These are phyloP conservation scores for Aspergillus felis DNA, from an alignment of 2,329 filamentous ascomycete species.

Conservation along the genomic window DNA sequence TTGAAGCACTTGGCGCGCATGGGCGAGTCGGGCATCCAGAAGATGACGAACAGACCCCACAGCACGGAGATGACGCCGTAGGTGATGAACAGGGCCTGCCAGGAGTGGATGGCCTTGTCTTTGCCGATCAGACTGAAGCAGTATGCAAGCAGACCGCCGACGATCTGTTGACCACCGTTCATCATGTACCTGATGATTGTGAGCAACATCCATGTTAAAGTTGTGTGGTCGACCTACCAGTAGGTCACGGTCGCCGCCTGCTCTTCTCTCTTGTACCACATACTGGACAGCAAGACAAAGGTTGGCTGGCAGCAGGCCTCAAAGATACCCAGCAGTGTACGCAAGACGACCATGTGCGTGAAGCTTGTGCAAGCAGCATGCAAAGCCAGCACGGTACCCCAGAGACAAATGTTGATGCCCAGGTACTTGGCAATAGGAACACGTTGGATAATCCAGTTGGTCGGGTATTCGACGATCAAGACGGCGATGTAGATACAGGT, in stretches of 20 bases:
- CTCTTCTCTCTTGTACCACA: slow-evolving; percentile 69
- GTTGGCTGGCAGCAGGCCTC: slow-evolving; percentile 66
- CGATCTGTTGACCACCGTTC: slow-evolving; percentile 70
- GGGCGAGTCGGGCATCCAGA: slow-evolving; percentile 64
- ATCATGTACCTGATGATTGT: slow-evolving; percentile 58
- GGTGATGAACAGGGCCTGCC: slow-evolving; percentile 65
- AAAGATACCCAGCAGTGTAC: slow-evolving; percentile 66
- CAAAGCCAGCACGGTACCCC: slow-evolving; percentile 58
- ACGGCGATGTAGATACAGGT: slow-evolving; percentile 72
- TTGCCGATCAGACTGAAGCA: slow-evolving; percentile 49
- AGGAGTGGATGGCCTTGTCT: slow-evolving; percentile 55
- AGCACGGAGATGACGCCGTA: slow-evolving; percentile 62
- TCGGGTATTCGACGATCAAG: slow-evolving; percentile 68
- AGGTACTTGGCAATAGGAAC: slow-evolving; percentile 67
- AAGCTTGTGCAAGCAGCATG: slow-evolving; percentile 62
- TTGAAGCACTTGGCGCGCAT: slow-evolving; percentile 68
- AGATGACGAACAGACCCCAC: slow-evolving; percentile 62
- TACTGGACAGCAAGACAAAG: slow-evolving; percentile 63
- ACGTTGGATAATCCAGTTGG: slow-evolving; percentile 61
- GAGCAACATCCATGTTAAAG: slow-evolving; percentile 4
- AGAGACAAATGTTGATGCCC: slow-evolving; percentile 59
- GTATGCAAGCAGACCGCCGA: slow-evolving; percentile 65
- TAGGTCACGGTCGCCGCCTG: slow-evolving; percentile 64
- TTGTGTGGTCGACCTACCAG: slow-evolving; percentile 47
- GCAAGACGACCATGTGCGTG: slow-evolving; percentile 54